phyloP scores from a whole-genome alignment of 2,329 filamentous ascomycete species.

The Trichoderma polysporum region DNA sequence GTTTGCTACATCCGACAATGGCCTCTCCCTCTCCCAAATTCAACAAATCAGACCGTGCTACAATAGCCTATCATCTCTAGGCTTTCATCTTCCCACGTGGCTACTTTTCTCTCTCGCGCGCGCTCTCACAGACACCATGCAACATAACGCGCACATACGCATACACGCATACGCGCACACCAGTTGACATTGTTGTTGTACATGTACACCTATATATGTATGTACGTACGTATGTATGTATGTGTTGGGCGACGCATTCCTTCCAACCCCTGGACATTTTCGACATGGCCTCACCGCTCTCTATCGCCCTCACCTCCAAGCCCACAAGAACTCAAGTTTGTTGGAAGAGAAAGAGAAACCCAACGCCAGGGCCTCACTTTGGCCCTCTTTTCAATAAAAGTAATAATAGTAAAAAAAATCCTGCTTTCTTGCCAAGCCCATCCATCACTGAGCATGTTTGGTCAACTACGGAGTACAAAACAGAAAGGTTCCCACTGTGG shows the following conservation, averaged over 20 bases:
- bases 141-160: background rate
- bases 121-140: background rate
- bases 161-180: background rate
- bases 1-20: background rate
- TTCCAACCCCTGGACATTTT: background rate
- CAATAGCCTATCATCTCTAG: background rate
- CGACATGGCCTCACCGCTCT: constrained; percentile 12
- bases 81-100: background rate
- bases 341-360: background rate
- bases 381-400: background rate
- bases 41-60: background rate
- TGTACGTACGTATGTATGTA: background rate
- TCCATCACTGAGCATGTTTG: constrained; percentile 1
- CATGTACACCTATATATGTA: background rate
- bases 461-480: background rate
- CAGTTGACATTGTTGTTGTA: background rate
- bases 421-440: background rate
- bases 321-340: background rate
- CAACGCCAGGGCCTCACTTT: background rate
- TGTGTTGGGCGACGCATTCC: constrained; percentile 17
- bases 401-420: background rate
- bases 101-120: background rate
- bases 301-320: background rate
- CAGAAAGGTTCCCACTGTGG: background rate
- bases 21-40: background rate